Evolutionary conservation across 2,329 filamentous ascomycete genomes (phyloP), one percentile per base, ranked within the genome.

Genomic region (Aureobasidium zeae): DNA sequence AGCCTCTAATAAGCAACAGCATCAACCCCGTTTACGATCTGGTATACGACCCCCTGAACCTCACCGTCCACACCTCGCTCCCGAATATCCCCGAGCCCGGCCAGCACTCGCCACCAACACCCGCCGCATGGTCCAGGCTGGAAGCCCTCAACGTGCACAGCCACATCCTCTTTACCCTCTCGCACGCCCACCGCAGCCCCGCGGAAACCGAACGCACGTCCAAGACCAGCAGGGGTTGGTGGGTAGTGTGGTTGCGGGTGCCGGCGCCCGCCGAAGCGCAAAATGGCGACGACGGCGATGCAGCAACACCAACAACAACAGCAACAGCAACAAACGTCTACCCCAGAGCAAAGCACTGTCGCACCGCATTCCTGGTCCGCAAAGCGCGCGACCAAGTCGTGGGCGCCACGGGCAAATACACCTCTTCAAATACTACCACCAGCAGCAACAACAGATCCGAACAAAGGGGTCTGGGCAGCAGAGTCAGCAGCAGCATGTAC

Each of bases 151-250:
- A 76, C 52, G 73, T 79, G 5, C 76, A 81, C 55, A 69, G 69
- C 7, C 73, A 76, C 44, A 70, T 81, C 29, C 59, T 81, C 19
- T 70, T 70, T 45, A 77, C 73, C 0, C 66, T 77, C 38, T 56
- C 60, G n/a, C 67, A 68, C 46, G 77, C 75, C 2, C 65, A 70
- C 2, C 59, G 59, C 16, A 60, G 60, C 1, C 50, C 57, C 1
- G 57, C 62, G 7, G 75, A 80, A 48, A 63, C 74, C 5, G 77
- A 81, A 53, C 66, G 74, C 22, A 79, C 73, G 1, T 73, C 72
- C 57, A 81, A 80, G 58, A 80, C 77, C 0, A 70, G 62, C 31
- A 69, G 77, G n/a, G 74, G 74, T 5, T 81, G 77, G 77, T 81
- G 77, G 77, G 68, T 81, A 2, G 71, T 79, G 16, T 81, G 77